A percentile compares a stretch with the other conserved stretches of the same genome.
Conservation (phyloP, 2,329 filamentous ascomycete species). For the Alternaria alternata region DNA sequence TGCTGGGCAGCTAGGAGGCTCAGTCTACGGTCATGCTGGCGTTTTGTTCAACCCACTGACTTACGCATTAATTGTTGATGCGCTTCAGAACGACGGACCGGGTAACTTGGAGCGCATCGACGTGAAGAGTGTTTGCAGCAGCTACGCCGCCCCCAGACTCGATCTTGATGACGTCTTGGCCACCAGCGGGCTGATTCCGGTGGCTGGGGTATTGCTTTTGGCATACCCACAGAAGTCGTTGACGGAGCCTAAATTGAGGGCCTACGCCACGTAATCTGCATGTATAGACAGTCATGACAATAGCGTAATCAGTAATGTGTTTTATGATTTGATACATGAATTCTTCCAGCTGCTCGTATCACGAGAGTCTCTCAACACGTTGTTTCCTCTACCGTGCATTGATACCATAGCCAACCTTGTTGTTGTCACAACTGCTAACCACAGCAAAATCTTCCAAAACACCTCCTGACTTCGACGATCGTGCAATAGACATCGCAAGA, state of each 20-base stretch:
- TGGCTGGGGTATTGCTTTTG: conserved; percentile 48
- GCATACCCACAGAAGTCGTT: conserved; percentile 40
- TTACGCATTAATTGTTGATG: conserved; percentile 57
- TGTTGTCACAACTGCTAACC: neutral
- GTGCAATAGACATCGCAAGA: neutral
- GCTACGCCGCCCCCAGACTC: conserved; percentile 50
- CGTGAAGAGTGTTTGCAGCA: conserved; percentile 51
- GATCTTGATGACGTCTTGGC: conserved; percentile 57
- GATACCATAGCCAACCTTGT: neutral
- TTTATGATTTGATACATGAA: neutral
- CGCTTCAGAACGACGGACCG: conserved; percentile 58
- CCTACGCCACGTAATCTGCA: conserved; percentile 44
- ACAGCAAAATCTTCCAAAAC: neutral
- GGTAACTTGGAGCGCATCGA: conserved; percentile 53
- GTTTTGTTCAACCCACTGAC: conserved; percentile 60
- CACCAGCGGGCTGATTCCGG: conserved; percentile 54
- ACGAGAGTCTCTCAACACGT: neutral
- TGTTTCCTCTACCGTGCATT: neutral
- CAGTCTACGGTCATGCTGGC: conserved; percentile 61
- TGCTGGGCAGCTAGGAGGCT: conserved; percentile 51
- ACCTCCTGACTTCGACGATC: neutral
- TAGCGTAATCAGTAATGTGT: neutral
- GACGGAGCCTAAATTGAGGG: conserved; percentile 53
- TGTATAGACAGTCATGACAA: neutral
- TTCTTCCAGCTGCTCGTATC: neutral